Evolutionary conservation across 768 basidiomycete genomes (phyloP).

Genomic region (Botryobasidium botryosum): DNA sequence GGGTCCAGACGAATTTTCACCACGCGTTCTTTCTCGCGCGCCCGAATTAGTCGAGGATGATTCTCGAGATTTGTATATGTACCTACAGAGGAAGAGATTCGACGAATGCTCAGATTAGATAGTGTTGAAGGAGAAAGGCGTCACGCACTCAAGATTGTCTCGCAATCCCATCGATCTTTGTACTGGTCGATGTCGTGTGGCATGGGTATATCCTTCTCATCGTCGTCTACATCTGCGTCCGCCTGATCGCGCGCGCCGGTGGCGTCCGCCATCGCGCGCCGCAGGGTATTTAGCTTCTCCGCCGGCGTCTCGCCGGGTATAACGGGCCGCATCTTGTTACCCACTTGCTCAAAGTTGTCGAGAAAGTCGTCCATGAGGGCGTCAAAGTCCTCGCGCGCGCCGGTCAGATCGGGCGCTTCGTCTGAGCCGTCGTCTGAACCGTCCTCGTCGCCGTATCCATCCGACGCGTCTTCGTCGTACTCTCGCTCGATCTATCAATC

Average conservation of each 20-base stretch:
- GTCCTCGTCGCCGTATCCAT: slow-evolving; percentile 28
- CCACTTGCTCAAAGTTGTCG: slow-evolving; percentile 78
- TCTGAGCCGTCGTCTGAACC: slow-evolving; percentile 28
- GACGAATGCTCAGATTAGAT: not conserved
- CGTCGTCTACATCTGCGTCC: slow-evolving; percentile 28
- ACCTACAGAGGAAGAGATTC: slow-evolving; percentile 29
- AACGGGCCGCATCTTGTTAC: slow-evolving; percentile 55
- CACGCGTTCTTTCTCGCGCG: slow-evolving; percentile 34
- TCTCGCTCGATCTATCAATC: slow-evolving; percentile 52
- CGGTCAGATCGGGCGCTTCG: slow-evolving; percentile 55
- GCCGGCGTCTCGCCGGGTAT: slow-evolving; percentile 54
- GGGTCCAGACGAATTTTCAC: slow-evolving; percentile 57
- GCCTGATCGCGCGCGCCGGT: slow-evolving; percentile 28
- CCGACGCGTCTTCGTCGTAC: slow-evolving; percentile 46
- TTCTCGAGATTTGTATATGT: slow-evolving; percentile 98
- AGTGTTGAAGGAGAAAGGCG: not conserved
- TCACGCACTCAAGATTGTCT: slow-evolving; percentile 77
- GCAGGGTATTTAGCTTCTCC: slow-evolving; percentile 66
- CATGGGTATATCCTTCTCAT: slow-evolving; percentile 28
- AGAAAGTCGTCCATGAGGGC: slow-evolving; percentile 88
- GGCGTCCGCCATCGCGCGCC: slow-evolving; percentile 57
- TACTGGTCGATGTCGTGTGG: slow-evolving; percentile 43
- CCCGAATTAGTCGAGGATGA: slow-evolving; percentile 76
- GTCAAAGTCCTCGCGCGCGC: slow-evolving; percentile 77
- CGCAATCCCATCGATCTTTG: slow-evolving; percentile 76